Base-by-base conservation (phyloP, 139 green algal genomes). In the Coelastrella sp. region DNA sequence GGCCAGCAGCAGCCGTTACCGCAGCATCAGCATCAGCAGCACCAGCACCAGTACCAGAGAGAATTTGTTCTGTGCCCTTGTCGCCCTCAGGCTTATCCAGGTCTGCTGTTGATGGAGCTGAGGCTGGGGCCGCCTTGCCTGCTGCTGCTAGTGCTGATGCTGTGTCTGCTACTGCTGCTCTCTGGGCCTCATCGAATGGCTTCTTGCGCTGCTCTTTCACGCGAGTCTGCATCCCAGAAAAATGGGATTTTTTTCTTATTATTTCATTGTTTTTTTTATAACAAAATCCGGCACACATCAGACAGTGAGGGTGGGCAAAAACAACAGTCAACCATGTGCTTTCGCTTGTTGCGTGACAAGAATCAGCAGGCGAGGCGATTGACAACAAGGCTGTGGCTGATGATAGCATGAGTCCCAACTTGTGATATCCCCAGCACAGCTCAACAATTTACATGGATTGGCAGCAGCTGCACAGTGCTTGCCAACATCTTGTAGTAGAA, bases 121-220 rank as follows among this genome's bases (percentile, higher is more conserved):
- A 49, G 35, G 35, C 35, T 76, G 25, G 20, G 65, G 83, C 7
- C 27, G 82, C 20, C 83, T 83, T 74, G 74, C 25, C 59, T 35
- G 58, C 75, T 80, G 84, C 84, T 57, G 66, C 49, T 6, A 88
- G 84, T 70, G 70, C 84, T 58, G 84, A 66, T 80, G 84, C 66
- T 68, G 84, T 60, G 7, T 76, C 84, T 81, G 68, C 84, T 73
- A 81, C 10, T 56, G 66, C 84, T 4, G 56, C 63, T 25, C 95
- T 87, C 89, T 98, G 97, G 74, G 91, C 75, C 89, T 97, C 93
- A 5, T 96, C 92, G 89, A 95, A 98, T 11, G 76, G 78, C 90
- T 95, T 96, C 35, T 90, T 88, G 17, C 96, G 89, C 85, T 97
- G 94, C 25, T 93, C 83, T 93, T 95, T 92, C 56, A 93, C 80